Evolutionary conservation across 257 asterid species (phyloP).

Genomic region (Henckelia pumila): DNA sequence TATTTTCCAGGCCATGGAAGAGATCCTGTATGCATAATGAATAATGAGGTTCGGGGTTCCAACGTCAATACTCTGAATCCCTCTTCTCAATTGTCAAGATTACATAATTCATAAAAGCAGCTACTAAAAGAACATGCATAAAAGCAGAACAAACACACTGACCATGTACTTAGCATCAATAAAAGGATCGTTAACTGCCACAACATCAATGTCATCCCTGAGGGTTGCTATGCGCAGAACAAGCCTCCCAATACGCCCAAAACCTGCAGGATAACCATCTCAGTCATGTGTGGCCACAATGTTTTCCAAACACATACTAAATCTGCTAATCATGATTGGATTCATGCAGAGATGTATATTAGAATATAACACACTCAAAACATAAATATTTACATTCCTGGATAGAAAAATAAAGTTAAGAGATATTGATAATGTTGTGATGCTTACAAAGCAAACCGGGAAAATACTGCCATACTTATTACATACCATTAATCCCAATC

Average conservation of each 20-base stretch:
- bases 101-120: constrained; percentile 8
- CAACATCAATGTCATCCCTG: constrained; percentile 94
- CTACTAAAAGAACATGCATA: neutral
- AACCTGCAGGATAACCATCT: constrained; percentile 50
- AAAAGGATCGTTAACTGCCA: constrained; percentile 97
- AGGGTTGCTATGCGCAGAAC: constrained; percentile 81
- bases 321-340: neutral
- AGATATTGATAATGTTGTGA: constrained; percentile 14
- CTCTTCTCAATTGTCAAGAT: constrained; percentile 1
- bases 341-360: neutral
- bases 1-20: neutral
- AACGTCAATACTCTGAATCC: neutral
- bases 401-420: neutral
- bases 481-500: constrained; percentile 89
- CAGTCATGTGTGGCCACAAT: neutral
- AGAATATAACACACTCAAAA: neutral
- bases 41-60: no score
- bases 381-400: neutral
- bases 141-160: constrained; percentile 31
- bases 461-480: neutral
- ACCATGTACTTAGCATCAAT: constrained; percentile 97
- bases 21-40: neutral
- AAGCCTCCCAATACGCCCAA: constrained; percentile 97
- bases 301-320: constrained; percentile 4
- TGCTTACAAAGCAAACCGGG: constrained; percentile 9